These are phyloP conservation scores for Colletotrichum echinochloae DNA, from an alignment of 2,329 filamentous ascomycete genomes.

Conservation along the genomic window DNA sequence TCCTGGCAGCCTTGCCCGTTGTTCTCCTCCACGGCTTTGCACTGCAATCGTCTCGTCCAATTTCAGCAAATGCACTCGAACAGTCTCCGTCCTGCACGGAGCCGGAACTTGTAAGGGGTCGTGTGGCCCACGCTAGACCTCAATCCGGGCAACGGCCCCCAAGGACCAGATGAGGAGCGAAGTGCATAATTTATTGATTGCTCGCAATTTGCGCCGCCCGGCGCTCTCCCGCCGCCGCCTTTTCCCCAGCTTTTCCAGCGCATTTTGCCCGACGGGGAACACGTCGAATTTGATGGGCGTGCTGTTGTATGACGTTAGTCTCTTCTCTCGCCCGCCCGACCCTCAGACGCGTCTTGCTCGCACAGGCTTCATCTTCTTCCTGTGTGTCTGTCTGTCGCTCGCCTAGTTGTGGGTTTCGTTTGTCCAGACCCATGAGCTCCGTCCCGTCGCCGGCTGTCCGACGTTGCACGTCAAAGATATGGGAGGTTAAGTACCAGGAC, in stretches of 20 bases:
- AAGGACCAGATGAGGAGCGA: conserved; percentile 1
- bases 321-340: not conserved
- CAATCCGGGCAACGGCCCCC: conserved; percentile 16
- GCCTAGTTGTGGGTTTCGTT: not conserved
- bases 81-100: conserved; percentile 21
- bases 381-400: conserved; percentile 3
- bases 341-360: not conserved
- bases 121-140: conserved; percentile 18
- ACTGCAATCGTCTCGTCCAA: conserved; percentile 23
- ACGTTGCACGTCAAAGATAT: conserved; percentile 14
- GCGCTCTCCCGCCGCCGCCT: conserved; percentile 13
- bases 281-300: conserved; percentile 17
- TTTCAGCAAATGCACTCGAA: conserved; percentile 31
- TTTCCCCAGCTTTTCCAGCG: conserved; percentile 25
- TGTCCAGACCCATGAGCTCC: conserved; percentile 8
- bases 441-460: conserved; percentile 24
- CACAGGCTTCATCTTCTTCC: not conserved
- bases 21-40: not conserved
- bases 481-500: conserved; percentile 18
- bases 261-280: conserved; percentile 7
- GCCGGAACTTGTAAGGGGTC: not conserved
- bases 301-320: conserved; percentile 35
- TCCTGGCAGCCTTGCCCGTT: conserved; percentile 10
- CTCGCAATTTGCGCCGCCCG: conserved; percentile 28
- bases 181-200: conserved; percentile 28